Evolutionary conservation across 2,329 filamentous ascomycete species (phyloP), one percentile per base, ranked within the genome.

Genomic region (Cercospora citrullina): DNA sequence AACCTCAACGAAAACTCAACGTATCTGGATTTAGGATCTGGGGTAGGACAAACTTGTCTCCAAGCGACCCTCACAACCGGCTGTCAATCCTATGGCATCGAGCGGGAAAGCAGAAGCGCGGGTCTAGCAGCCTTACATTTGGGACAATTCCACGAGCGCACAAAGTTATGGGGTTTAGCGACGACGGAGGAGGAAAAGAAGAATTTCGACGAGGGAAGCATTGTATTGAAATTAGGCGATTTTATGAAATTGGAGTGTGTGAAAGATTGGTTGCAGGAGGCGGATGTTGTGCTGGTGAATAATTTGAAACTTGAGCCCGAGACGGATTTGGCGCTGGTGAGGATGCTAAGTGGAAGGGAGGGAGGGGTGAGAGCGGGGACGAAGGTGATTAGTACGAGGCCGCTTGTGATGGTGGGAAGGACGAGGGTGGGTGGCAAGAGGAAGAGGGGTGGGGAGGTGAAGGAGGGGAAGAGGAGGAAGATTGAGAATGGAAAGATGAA

Each of bases 281-380:
- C 94, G 1, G 94, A 98, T 77, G 93, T 97, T 14, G 87, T 98
- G n/a, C 85, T 98, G 36, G 93, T 97, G 74, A 98, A 98, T 82
- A 98, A 98, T 81, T 93, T 97, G 80, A 94, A 92, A 4, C 97
- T 98, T 79, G 93, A 90, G 5, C 90, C 93, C 14, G 86, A 90
- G 74, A 86, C 97, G 63, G 97, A 97, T 79, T 89, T 91, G 76
- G 87, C 88, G 69, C 84, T 98, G 59, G 87, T 94, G 72, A 88
- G 91, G 73, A 91, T 95, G 82, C 97, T 98, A 75, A 82, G 30
- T 23, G n/a, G 9, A 8, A 21, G 5, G 18, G n/a, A 97, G 68
- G n/a, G n/a, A n/a, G 93, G 97, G 76, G 83, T 97, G 71, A 97
- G 96, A 80, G 86, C 90, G 63, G 94, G 94, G 1, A 93, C 91